Conservation (phyloP, 179 eudicot species). For the Beta lomatogona region DNA sequence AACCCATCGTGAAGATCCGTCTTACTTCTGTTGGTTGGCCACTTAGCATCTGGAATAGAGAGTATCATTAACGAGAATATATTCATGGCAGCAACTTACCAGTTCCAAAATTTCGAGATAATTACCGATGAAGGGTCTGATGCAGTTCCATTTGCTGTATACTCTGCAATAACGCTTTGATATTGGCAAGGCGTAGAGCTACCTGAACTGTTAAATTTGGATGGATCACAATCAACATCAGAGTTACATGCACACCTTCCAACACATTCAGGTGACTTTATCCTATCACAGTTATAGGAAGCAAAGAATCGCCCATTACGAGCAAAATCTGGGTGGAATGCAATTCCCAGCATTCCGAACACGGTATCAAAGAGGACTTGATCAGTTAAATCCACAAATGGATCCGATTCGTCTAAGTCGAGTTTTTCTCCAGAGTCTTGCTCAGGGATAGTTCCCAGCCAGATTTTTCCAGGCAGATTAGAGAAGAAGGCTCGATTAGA, state of each 20-base stretch:
- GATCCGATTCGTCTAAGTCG: conserved; percentile 67
- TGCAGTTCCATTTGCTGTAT: conserved; percentile 66
- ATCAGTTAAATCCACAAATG: conserved; percentile 85
- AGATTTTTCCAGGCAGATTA: conserved; percentile 68
- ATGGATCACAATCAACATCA: conserved; percentile 80
- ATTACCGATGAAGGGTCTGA: conserved; percentile 60
- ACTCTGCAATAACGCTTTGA: conserved; percentile 73
- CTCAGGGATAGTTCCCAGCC: conserved; percentile 70
- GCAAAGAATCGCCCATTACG: conserved; percentile 84
- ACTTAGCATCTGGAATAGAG: conserved; percentile 42
- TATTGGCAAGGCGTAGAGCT: conserved; percentile 60
- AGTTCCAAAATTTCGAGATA: not conserved
- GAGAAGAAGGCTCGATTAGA: conserved; percentile 84
- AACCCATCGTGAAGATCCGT: conserved; percentile 80
- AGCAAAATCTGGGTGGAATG: conserved; percentile 81
- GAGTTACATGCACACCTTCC: conserved; percentile 95
- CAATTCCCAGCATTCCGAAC: conserved; percentile 92
- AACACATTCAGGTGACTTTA: conserved; percentile 58
- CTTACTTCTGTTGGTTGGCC: conserved; percentile 67
- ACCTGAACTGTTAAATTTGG: conserved; percentile 46
- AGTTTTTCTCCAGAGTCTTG: conserved; percentile 61
- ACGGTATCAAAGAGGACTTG: conserved; percentile 64
- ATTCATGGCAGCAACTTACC: not conserved
- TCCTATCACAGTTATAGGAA: conserved; percentile 76
- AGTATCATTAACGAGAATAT: not conserved